A percentile compares a stretch with the other conserved stretches of the same genome.
Conservation (phyloP, 257 asterid genomes). For the Jacaranda copaia region DNA sequence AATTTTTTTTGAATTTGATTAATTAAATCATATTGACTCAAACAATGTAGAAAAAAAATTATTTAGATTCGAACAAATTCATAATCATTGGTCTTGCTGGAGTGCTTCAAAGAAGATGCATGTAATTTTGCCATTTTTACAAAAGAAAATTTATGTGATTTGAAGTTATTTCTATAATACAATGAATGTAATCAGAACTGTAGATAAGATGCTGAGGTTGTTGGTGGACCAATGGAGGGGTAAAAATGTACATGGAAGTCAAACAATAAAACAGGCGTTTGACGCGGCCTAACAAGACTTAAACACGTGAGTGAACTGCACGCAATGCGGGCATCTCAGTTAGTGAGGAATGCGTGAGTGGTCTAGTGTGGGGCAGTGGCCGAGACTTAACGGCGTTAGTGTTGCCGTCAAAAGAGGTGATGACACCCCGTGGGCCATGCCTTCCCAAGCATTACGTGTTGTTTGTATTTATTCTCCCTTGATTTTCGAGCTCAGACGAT, state of each 20-base stretch:
- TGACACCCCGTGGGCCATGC: constrained; percentile 1
- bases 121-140: neutral
- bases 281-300: constrained; percentile 31
- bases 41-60: neutral
- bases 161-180: neutral
- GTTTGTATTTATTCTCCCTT: neutral
- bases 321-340: neutral
- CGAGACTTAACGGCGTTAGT: constrained; percentile 10
- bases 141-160: neutral
- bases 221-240: constrained; percentile 24
- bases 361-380: neutral
- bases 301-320: constrained; percentile 34
- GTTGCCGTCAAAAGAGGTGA: neutral
- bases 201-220: constrained; percentile 25
- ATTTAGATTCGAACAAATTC: neutral
- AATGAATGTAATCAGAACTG: neutral
- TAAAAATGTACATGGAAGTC: constrained; percentile 19
- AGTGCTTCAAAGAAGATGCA: neutral
- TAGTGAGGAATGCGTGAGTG: neutral
- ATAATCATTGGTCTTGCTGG: neutral
- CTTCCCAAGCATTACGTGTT: neutral
- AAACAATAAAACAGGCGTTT: constrained; percentile 28
- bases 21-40: neutral
- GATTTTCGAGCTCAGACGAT: constrained; percentile 8
- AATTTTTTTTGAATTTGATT: neutral